Evolutionary conservation across 75 land plant species (phyloP).

Genomic region (Adiantum capillusveneris): DNA sequence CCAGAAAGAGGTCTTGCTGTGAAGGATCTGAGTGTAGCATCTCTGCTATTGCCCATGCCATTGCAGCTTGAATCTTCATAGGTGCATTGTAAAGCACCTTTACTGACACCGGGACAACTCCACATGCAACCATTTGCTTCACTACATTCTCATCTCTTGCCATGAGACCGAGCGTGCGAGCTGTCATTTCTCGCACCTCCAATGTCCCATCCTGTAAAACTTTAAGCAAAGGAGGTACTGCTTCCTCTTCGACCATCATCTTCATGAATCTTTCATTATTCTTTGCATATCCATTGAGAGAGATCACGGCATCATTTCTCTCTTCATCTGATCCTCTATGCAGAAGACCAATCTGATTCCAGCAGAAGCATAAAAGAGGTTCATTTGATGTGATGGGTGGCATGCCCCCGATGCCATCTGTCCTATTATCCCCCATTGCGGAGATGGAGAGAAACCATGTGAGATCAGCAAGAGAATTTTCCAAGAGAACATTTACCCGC

Average conservation of each 20-base stretch:
- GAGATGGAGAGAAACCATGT: constrained; percentile 81
- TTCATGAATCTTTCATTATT: constrained; percentile 60
- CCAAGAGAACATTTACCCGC: constrained; percentile 39
- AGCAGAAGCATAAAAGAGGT: constrained; percentile 67
- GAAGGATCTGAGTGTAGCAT: constrained; percentile 36
- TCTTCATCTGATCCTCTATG: constrained; percentile 40
- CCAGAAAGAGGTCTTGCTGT: constrained; percentile 51
- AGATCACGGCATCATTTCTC: constrained; percentile 44
- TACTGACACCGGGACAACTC: constrained; percentile 50
- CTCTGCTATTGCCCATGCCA: constrained; percentile 62
- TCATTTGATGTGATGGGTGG: constrained; percentile 86
- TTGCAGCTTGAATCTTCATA: constrained; percentile 60
- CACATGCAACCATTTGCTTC: constrained; percentile 42
- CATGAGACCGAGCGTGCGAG: constrained; percentile 36
- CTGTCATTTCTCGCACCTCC: constrained; percentile 17
- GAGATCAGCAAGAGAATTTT: constrained; percentile 64
- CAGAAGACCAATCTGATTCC: constrained; percentile 83
- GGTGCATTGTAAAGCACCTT: constrained; percentile 60
- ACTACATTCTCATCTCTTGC: constrained; percentile 62
- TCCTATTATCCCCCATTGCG: background rate
- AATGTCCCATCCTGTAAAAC: constrained; percentile 47
- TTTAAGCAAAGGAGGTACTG: constrained; percentile 48
- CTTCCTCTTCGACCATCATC: constrained; percentile 77
- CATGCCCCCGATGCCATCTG: constrained; percentile 37
- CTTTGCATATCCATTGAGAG: constrained; percentile 43